These are phyloP conservation scores for Globisporangium acanthophoron DNA, from an alignment of 352 stramenopile species.

Conservation along the genomic window DNA sequence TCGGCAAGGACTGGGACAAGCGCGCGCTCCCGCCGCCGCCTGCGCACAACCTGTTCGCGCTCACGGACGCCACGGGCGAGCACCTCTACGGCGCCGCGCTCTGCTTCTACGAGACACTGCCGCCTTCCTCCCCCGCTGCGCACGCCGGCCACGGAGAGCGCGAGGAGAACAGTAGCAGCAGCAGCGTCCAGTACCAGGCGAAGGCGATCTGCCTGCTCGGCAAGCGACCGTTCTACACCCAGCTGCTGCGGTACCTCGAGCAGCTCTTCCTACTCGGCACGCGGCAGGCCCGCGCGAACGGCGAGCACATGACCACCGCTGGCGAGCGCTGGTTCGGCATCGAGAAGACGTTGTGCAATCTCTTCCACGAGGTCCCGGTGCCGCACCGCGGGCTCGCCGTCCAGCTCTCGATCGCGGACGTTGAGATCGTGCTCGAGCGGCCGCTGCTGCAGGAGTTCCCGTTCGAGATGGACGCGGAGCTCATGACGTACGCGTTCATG, in stretches of 20 bases:
- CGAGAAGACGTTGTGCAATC: slow-evolving; percentile 38
- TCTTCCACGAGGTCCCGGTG: slow-evolving; percentile 46
- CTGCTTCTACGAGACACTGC: slow-evolving; percentile 36
- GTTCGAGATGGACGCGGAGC: slow-evolving; percentile 42
- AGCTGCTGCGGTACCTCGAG: slow-evolving; percentile 45
- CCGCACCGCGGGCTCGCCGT: slow-evolving; percentile 30
- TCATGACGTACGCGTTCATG: slow-evolving; percentile 46
- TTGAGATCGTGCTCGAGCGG: slow-evolving; percentile 30
- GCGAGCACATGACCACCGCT: not conserved
- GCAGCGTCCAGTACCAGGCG: slow-evolving; percentile 12
- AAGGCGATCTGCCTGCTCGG: slow-evolving; percentile 46
- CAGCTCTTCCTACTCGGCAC: slow-evolving; percentile 42
- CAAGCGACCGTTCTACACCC: slow-evolving; percentile 35
- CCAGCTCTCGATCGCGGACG: slow-evolving; percentile 25
- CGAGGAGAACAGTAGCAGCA: slow-evolving; percentile 2
- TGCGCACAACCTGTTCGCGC: slow-evolving; percentile 43
- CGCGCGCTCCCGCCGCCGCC: slow-evolving; percentile 25
- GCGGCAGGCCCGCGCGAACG: slow-evolving; percentile 16
- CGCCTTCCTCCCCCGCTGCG: not conserved
- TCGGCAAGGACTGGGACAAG: slow-evolving; percentile 24
- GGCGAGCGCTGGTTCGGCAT: slow-evolving; percentile 14
- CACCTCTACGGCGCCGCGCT: slow-evolving; percentile 44
- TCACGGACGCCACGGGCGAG: slow-evolving; percentile 36
- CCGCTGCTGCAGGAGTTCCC: slow-evolving; percentile 30
- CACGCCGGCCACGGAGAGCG: not conserved